These are phyloP conservation scores for Cyclostephanos tholiformis DNA, from an alignment of 108 stramenopile species.

Conservation along the genomic window DNA sequence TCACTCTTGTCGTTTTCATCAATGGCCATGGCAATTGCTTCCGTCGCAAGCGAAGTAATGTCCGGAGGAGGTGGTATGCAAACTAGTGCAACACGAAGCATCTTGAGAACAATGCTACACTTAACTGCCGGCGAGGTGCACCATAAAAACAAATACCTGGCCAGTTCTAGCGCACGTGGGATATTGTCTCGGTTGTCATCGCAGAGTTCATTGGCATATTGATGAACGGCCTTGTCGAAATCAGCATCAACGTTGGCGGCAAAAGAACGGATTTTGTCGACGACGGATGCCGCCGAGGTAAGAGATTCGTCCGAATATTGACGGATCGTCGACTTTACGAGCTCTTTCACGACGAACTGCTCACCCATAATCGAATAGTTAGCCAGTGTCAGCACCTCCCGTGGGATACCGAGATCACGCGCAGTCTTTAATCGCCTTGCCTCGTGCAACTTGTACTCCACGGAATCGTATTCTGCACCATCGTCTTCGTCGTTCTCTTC, in stretches of 20 bases:
- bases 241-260: slow-evolving; percentile 46
- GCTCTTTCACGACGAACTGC: slow-evolving; percentile 61
- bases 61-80: slow-evolving; percentile 64
- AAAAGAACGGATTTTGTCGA: slow-evolving; percentile 54
- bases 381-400: slow-evolving; percentile 28
- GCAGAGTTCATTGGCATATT: slow-evolving; percentile 61
- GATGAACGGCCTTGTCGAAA: slow-evolving; percentile 63
- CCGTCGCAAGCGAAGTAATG: slow-evolving; percentile 59
- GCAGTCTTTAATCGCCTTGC: slow-evolving; percentile 65
- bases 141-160: slow-evolving; percentile 55
- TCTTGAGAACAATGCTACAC: slow-evolving; percentile 65
- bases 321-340: slow-evolving; percentile 45
- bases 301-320: not conserved
- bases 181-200: slow-evolving; percentile 58
- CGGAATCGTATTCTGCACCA: slow-evolving; percentile 55
- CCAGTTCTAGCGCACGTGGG: slow-evolving; percentile 16
- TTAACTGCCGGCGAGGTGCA: slow-evolving; percentile 54
- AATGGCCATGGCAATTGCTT: slow-evolving; percentile 71
- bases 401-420: slow-evolving; percentile 57
- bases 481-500: slow-evolving; percentile 42
- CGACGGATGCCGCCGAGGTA: slow-evolving; percentile 11
- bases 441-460: slow-evolving; percentile 68
- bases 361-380: slow-evolving; percentile 62
- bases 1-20: slow-evolving; percentile 70
- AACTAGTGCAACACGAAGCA: slow-evolving; percentile 72